Evolutionary conservation across 2,329 filamentous ascomycete species (phyloP), one percentile per base, ranked within the genome.

Genomic region (Tolypocladium amazonense): DNA sequence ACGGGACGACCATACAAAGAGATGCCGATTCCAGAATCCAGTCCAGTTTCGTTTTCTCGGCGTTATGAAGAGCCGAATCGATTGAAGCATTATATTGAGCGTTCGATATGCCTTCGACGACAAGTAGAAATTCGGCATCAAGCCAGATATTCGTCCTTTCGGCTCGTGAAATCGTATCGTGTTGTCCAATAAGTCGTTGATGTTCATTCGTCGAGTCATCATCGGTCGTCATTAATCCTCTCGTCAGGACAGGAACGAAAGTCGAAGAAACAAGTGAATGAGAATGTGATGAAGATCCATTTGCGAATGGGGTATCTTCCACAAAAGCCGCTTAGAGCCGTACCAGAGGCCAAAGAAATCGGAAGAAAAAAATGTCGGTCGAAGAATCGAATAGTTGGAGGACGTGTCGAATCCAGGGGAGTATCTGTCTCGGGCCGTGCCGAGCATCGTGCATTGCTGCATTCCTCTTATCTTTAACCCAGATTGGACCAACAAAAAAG

Each of bases 361-460:
- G 72, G 72, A 69, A 72, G 75, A 76, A 72, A 73, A 66, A 66
- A 66, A 8, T 64, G 64, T 65, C 25, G 25, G 37, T 39, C 39
- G 37, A 25, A 37, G 61, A 65, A 70, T 65, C 62, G 64, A 66
- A 63, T 65, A 69, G 65, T 63, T 35, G 45, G 33, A 2, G 65
- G 63, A 65, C 66, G 67, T 67, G 72, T 74, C 76, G 73, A 75
- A 77, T 74, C 70, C 70, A 71, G 69, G 71, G 65, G 65, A 69
- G 71, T 74, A 71, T 73, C 72, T 73, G 76, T 77, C 77, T 79
- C 77, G 77, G 75, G 70, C 74, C 74, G 65, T 68, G 75, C 77
- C 78, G 76, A 78, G 74, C 72, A 69, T 73, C 73, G 76, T 82
- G 82, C 82, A 85, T 85, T 83, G 82, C 82, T 85, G 82, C 82